phyloP scores from a whole-genome alignment of 225 moss, liverwort and hornwort species.

The Pleurozium schreberi region DNA sequence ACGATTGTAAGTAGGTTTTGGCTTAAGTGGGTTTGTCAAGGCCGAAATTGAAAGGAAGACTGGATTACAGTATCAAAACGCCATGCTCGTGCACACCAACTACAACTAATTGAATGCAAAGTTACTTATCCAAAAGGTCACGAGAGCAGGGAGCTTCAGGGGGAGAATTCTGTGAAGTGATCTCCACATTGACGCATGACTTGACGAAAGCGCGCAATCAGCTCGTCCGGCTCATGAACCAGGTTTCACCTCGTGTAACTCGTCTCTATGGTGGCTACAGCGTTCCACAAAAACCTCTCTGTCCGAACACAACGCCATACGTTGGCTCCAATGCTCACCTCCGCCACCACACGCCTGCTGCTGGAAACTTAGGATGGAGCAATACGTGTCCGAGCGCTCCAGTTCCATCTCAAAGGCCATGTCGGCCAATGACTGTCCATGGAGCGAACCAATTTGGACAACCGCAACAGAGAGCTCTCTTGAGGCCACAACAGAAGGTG shows the following conservation, averaged over 20 bases:
- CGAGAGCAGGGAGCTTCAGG: background rate
- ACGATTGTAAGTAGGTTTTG: background rate
- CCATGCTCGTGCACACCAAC: background rate
- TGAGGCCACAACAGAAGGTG: background rate
- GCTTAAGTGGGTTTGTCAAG: background rate
- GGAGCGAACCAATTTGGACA: background rate
- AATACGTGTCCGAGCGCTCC: background rate
- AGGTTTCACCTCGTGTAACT: background rate
- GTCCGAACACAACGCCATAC: background rate
- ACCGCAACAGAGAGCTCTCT: background rate
- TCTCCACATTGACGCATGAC: conserved; percentile 17
- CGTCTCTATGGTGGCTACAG: conserved; percentile 4
- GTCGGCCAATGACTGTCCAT: background rate
- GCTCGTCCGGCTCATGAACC: conserved; percentile 7
- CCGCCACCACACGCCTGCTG: background rate
- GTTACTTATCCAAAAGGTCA: background rate
- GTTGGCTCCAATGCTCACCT: background rate
- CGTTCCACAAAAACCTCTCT: background rate
- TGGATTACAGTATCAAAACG: background rate
- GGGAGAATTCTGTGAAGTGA: conserved; percentile 18
- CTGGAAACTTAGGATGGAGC: background rate
- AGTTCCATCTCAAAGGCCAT: background rate
- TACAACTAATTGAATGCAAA: background rate
- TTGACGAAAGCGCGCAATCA: conserved; percentile 17
- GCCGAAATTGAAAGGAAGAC: background rate